Percentiles rank a stretch among this genome's conserved stretches.
Conservation (phyloP, 2,329 filamentous ascomycete species). For the Cercospora sp. region DNA sequence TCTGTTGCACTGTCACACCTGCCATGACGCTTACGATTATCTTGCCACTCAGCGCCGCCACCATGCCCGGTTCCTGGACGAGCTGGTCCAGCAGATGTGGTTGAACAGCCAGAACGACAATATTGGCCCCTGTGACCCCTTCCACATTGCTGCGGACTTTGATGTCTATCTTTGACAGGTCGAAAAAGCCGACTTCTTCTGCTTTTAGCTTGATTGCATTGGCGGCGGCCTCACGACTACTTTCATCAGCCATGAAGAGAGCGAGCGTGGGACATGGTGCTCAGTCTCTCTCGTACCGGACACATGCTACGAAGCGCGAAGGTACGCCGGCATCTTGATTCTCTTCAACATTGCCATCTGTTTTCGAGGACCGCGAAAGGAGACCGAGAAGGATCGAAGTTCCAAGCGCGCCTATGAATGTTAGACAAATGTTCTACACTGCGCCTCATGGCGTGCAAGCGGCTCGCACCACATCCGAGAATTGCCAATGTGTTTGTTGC, state of each 20-base stretch:
- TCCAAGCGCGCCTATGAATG: constrained; percentile 11
- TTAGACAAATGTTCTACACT: background rate
- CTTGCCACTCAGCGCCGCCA: constrained; percentile 12
- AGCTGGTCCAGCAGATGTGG: constrained; percentile 13
- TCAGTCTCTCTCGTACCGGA: background rate
- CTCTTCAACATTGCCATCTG: background rate
- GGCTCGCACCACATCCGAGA: background rate
- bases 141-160: constrained; percentile 8
- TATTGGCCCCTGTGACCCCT: background rate
- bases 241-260: background rate
- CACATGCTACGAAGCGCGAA: constrained; percentile 13
- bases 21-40: constrained; percentile 20
- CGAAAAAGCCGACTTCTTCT: background rate
- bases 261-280: background rate
- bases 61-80: constrained; percentile 11
- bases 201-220: background rate
- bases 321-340: background rate
- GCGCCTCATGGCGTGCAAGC: background rate
- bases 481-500: background rate
- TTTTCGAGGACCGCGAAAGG: background rate
- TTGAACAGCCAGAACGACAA: constrained; percentile 17
- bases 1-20: constrained; percentile 12
- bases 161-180: background rate
- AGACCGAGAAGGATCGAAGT: constrained; percentile 16
- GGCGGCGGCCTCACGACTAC: constrained; percentile 7